Base-by-base conservation (phyloP, 164 flowering plant genomes). In the Litsea cubeba region DNA sequence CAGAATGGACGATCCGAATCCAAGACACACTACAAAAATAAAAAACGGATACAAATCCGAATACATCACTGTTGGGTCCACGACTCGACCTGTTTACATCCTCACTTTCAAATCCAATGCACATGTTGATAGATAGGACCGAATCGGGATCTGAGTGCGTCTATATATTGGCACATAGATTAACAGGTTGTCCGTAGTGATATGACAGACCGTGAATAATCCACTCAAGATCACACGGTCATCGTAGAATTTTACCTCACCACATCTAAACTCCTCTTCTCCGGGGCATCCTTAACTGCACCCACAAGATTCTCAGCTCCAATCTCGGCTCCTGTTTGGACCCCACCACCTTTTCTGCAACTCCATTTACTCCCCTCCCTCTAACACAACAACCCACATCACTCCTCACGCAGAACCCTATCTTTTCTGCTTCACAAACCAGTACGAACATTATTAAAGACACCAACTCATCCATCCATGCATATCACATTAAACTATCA, bases 361-460 rank as follows among this genome's bases (percentile, higher is more conserved):
- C 57, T 68, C 54, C 65, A 74, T 78, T 74, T 66, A 79, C 30
- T 54, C 71, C 71, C 71, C 23, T 51, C 54, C 32, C 51, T 62
- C 5, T 28, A 24, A 70, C 73, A 74, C 75, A 74, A 50, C 79
- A 74, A 30, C 76, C 74, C 79, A 73, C 79, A 76, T 79, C 76
- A 76, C 76, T 73, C 11, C 62, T 63, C 78, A 74, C 71, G 65
- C 76, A 74, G 68, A 54, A 26, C 77, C 71, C 32, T 12, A 17
- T 28, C 73, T 30, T 26, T 35, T 8, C 65, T 60, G 17, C 50
- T 58, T 57, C 65, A 46, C 65, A 28, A 20, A 24, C 30, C 46
- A n/a, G 57, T 62, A 63, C 65, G 12, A 67, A 57, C 28, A 26
- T n/a, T 25, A 60, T 35, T 74, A 50, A 20, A 30, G 26, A 73